Evolutionary conservation across 2,329 filamentous ascomycete species (phyloP).

Genomic region (Hymenoscyphus albidus): DNA sequence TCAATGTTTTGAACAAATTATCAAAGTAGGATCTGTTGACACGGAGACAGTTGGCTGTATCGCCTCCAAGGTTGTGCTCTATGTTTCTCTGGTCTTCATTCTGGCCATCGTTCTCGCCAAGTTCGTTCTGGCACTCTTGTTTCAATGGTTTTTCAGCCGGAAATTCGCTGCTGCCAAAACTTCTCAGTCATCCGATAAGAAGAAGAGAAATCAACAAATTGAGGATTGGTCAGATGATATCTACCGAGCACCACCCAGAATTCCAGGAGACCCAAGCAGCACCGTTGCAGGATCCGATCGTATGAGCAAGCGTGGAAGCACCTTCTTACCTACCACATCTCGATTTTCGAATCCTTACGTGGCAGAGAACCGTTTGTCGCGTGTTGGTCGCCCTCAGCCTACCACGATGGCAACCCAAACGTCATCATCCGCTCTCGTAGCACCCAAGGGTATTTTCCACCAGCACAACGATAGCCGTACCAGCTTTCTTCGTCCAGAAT

Average conservation of each 20-base stretch:
- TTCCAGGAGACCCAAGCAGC: slow-evolving; percentile 70
- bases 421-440: slow-evolving; percentile 67
- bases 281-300: slow-evolving; percentile 61
- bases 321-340: slow-evolving; percentile 87
- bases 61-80: slow-evolving; percentile 93
- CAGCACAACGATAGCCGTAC: slow-evolving; percentile 58
- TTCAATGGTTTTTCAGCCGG: slow-evolving; percentile 93
- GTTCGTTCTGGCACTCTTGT: slow-evolving; percentile 83
- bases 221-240: slow-evolving; percentile 98
- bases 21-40: slow-evolving; percentile 93
- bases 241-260: slow-evolving; percentile 80
- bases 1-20: slow-evolving; percentile 85
- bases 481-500: slow-evolving; percentile 62
- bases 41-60: slow-evolving; percentile 97
- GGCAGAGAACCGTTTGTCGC: slow-evolving; percentile 60
- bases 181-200: slow-evolving; percentile 73
- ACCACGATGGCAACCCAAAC: slow-evolving; percentile 94
- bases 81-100: slow-evolving; percentile 89
- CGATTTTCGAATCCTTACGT: slow-evolving; percentile 90
- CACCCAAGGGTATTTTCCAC: slow-evolving; percentile 65
- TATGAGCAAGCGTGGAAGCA: slow-evolving; percentile 73
- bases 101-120: slow-evolving; percentile 81
- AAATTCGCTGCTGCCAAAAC: slow-evolving; percentile 83
- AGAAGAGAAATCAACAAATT: slow-evolving; percentile 86
- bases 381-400: slow-evolving; percentile 52